These are phyloP conservation scores for Typha latifolia DNA, from an alignment of 176 grass and related monocot species.

Conservation along the genomic window DNA sequence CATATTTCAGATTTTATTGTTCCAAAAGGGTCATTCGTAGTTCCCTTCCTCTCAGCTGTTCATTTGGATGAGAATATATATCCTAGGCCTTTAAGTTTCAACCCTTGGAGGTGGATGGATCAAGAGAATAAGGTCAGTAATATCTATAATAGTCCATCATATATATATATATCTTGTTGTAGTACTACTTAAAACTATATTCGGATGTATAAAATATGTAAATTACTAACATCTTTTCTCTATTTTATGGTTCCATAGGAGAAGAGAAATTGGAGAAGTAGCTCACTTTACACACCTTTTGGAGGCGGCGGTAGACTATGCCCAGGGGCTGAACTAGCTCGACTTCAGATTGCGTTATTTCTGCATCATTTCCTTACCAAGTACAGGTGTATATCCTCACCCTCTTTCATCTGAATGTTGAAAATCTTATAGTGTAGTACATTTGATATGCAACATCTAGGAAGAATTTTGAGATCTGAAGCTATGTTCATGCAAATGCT, in stretches of 20 bases:
- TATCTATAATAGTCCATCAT: not conserved
- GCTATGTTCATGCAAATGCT: no score
- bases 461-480: no score
- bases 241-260: slow-evolving; percentile 6
- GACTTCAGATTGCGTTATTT: slow-evolving; percentile 12
- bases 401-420: no score
- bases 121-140: slow-evolving; percentile 10
- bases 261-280: slow-evolving; percentile 14
- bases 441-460: not conserved
- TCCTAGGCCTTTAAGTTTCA: not conserved
- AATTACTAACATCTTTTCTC: not conserved
- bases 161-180: no score
- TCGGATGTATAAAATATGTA: not conserved
- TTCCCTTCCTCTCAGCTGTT: slow-evolving; percentile 12
- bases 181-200: no score
- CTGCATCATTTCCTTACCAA: slow-evolving; percentile 5
- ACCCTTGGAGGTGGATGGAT: slow-evolving; percentile 12
- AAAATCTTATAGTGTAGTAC: no score
- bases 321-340: slow-evolving; percentile 12
- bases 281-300: slow-evolving; percentile 11
- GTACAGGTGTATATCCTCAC: not conserved
- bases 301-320: slow-evolving; percentile 6
- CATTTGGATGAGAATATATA: slow-evolving; percentile 8
- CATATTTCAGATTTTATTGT: slow-evolving; percentile 1
- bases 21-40: slow-evolving; percentile 3